Base-by-base conservation (phyloP, 2,329 filamentous ascomycete species). In the Aspergillus eucalypticola region DNA sequence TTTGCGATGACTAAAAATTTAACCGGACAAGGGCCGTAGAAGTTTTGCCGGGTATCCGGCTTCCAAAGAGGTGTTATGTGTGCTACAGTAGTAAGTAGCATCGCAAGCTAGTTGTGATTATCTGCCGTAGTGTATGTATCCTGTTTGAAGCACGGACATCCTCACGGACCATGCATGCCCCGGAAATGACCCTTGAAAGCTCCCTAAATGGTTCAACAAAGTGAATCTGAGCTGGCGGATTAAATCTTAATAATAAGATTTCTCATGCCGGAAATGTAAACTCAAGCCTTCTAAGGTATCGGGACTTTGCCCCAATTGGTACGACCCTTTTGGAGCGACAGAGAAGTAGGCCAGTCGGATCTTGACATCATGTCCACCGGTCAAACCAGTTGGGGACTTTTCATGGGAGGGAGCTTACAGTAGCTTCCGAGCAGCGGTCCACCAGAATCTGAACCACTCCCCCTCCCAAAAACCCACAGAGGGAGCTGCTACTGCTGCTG, bases 131-230 rank as follows among this genome's bases (percentile, higher is more conserved):
- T 50, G 46, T 44, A 55, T 27, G 39, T 44, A 44, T 55, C n/a
- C 53, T 29, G 53, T 55, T 55, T 10, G 15, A 44, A 60, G 60
- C 63, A 63, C 60, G 32, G 56, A 61, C 61, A 58, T 46, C 25
- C 39, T 61, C 61, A 61, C 56, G 61, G 61, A 61, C 60, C 60
- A 60, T 58, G 25, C 54, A 56, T 53, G 44, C 53, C 53, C 53
- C 53, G 39, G 53, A 55, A 35, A 55, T 8, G 39, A 46, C 53
- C 19, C 39, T 44, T 25, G 6, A 19, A 39, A 48, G 38, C 27
- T 27, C n/a, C 32, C 13, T 38, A 19, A 19, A 29, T 25, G 39
- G 29, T 52, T 53, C 17, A 13, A 11, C 25, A 8, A 50, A 27
- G 27, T 25, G 46, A 50, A 29, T 32, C 27, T 19, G 25, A 29